A percentile compares a stretch with the other conserved stretches of the same genome.
These are phyloP conservation scores for Diaporthe helianthi DNA, from an alignment of 2,329 filamentous ascomycete genomes.

Conservation along the genomic window DNA sequence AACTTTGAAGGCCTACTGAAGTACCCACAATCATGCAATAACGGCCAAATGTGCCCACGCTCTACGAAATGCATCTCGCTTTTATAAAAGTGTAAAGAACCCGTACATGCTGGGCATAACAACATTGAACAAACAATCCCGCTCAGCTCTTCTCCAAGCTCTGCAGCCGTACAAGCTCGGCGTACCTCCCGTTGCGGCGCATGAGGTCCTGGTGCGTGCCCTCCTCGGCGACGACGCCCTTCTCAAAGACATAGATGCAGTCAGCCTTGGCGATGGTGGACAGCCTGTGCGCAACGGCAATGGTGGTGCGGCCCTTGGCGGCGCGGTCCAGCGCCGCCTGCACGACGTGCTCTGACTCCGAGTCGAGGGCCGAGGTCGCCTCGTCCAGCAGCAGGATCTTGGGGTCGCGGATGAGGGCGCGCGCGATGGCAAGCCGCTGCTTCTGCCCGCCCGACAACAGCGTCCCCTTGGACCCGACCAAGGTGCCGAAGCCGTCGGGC, in stretches of 20 bases:
- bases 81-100: neutral
- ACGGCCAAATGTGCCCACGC: neutral
- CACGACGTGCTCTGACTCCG: conserved; percentile 79
- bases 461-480: conserved; percentile 86
- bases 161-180: conserved; percentile 81
- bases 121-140: neutral
- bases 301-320: conserved; percentile 84
- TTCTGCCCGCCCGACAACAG: conserved; percentile 92
- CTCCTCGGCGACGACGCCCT: conserved; percentile 83
- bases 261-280: conserved; percentile 95
- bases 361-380: conserved; percentile 79
- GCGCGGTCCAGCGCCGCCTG: conserved; percentile 83
- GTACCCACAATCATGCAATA: neutral
- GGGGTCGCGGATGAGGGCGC: conserved; percentile 88
- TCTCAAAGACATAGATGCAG: conserved; percentile 95
- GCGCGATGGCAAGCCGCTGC: conserved; percentile 91
- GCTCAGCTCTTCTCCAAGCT: conserved; percentile 65
- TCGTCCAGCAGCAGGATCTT: conserved; percentile 86
- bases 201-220: conserved; percentile 81
- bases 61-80: neutral
- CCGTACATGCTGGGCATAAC: neutral
- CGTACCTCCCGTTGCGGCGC: conserved; percentile 74
- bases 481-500: conserved; percentile 83
- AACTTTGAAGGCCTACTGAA: too few relatives aligned
- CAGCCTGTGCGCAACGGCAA: conserved; percentile 91